phyloP scores from a whole-genome alignment of 1,284 basidiomycete species.

The Irpex sp. region DNA sequence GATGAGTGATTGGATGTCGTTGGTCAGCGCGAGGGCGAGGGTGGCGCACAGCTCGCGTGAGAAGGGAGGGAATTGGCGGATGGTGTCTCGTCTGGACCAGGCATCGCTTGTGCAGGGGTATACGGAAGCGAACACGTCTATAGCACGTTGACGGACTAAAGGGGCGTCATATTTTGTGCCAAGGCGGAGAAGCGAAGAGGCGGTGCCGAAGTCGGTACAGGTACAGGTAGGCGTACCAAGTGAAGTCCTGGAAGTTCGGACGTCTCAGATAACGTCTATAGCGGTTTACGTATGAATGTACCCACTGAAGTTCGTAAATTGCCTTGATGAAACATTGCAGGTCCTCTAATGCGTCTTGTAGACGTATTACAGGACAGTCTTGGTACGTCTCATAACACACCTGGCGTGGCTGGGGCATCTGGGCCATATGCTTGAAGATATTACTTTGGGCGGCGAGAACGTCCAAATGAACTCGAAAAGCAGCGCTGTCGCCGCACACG shows the following conservation, averaged over 20 bases:
- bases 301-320: constrained; percentile 39
- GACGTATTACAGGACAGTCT: constrained; percentile 23
- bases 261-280: not conserved
- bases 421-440: constrained; percentile 69
- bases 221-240: not conserved
- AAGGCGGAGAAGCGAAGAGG: not conserved
- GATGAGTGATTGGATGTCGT: not conserved
- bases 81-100: not conserved
- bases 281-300: not conserved
- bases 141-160: not conserved
- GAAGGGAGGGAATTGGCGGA: not conserved
- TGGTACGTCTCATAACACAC: constrained; percentile 11
- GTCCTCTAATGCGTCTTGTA: constrained; percentile 27
- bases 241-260: not conserved
- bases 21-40: not conserved
- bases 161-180: not conserved
- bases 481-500: not conserved
- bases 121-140: not conserved
- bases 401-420: constrained; percentile 48
- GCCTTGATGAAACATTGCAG: constrained; percentile 50
- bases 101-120: not conserved
- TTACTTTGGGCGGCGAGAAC: constrained; percentile 62
- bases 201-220: not conserved
- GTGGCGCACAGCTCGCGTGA: not conserved
- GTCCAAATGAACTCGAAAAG: constrained; percentile 69